These are phyloP conservation scores for Aschersonia sp. DNA, from an alignment of 2,329 filamentous ascomycete species.

Conservation along the genomic window DNA sequence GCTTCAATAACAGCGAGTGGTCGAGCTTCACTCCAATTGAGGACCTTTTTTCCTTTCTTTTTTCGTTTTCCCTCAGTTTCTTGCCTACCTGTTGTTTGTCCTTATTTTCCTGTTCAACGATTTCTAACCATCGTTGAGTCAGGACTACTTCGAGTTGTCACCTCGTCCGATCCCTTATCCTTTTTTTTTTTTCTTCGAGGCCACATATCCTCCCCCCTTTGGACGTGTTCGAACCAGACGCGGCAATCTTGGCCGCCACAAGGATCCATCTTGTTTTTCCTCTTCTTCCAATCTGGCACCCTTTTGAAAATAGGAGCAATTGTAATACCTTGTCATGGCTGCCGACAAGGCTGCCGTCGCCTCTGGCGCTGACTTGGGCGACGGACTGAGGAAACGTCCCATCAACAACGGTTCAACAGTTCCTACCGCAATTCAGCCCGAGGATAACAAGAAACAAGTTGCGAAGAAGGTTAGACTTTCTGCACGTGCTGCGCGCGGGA, in stretches of 20 bases:
- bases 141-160: constrained; percentile 13
- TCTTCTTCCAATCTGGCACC: neutral
- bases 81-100: constrained; percentile 1
- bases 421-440: constrained; percentile 26
- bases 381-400: constrained; percentile 41
- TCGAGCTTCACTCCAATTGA: constrained; percentile 8
- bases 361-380: constrained; percentile 44
- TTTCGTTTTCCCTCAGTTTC: constrained; percentile 9
- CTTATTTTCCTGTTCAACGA: too few relatives aligned
- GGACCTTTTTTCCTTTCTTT: constrained; percentile 6
- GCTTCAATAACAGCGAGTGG: neutral
- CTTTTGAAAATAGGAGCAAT: neutral
- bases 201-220: constrained; percentile 1
- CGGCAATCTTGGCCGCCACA: too few relatives aligned
- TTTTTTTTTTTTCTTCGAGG: neutral
- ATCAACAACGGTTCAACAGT: constrained; percentile 21
- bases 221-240: too few relatives aligned
- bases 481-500: neutral
- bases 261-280: neutral
- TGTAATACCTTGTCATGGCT: constrained; percentile 27
- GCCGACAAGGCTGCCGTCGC: constrained; percentile 39
- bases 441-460: constrained; percentile 42
- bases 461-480: constrained; percentile 33
- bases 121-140: too few relatives aligned
- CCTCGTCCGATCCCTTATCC: constrained; percentile 21